Evolutionary conservation across 2,329 filamentous ascomycete species (phyloP).

Genomic region (Fusarium austroafricanum): DNA sequence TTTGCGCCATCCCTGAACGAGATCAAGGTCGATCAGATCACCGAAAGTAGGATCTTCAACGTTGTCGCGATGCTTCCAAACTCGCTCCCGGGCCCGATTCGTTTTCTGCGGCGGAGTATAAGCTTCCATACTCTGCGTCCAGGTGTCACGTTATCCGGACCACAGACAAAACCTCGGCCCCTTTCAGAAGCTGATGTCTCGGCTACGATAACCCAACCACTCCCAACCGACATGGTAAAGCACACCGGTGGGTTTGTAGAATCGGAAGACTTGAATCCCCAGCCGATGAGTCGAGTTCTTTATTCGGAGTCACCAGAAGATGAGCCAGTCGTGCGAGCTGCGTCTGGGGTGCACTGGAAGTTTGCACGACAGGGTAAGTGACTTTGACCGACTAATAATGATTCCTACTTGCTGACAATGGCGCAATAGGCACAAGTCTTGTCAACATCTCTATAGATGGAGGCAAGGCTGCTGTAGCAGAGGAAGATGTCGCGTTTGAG

Average conservation of each 20-base stretch:
- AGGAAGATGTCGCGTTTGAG: conserved; percentile 51
- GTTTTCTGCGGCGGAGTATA: conserved; percentile 59
- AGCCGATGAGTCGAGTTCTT: conserved; percentile 43
- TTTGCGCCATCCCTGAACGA: conserved; percentile 44
- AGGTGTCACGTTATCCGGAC: conserved; percentile 21
- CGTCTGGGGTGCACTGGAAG: conserved; percentile 50
- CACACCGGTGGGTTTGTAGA: conserved; percentile 15
- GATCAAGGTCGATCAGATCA: conserved; percentile 49
- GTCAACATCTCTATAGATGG: conserved; percentile 46
- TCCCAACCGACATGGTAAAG: conserved; percentile 27
- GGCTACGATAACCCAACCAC: conserved; percentile 16
- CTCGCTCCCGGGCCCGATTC: conserved; percentile 62
- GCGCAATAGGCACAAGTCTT: conserved; percentile 43
- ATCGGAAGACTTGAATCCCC: conserved; percentile 15
- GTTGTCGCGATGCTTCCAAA: conserved; percentile 66
- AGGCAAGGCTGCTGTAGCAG: conserved; percentile 40
- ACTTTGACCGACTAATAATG: background rate
- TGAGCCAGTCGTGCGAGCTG: conserved; percentile 40
- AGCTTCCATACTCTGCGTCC: conserved; percentile 47
- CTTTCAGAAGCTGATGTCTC: conserved; percentile 39
- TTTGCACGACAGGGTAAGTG: conserved; percentile 51
- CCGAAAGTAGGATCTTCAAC: conserved; percentile 56
- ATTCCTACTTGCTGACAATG: conserved; percentile 6
- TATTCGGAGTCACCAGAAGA: conserved; percentile 42
- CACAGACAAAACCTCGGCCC: conserved; percentile 30